Evolutionary conservation across 83 land plant species (phyloP).

Genomic region (Diphasiastrum complanatum): DNA sequence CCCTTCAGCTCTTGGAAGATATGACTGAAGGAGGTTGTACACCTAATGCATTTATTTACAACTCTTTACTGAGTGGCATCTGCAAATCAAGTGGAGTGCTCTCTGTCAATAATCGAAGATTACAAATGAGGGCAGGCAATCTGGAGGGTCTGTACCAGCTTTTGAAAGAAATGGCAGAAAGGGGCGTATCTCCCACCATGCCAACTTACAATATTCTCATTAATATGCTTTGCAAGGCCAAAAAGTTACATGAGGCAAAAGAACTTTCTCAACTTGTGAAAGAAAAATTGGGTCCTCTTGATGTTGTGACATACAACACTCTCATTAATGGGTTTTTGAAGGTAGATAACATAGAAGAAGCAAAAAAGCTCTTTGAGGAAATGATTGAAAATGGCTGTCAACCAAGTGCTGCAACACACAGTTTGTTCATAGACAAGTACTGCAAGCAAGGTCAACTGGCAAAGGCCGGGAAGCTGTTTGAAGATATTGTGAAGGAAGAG

Average conservation of each 20-base stretch:
- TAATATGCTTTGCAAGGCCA: no score
- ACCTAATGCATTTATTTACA: no score
- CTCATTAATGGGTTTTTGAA: slow-evolving; percentile 44
- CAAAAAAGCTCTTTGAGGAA: slow-evolving; percentile 45
- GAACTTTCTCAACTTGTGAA: no score
- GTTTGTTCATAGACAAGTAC: slow-evolving; percentile 45
- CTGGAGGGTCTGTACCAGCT: background rate
- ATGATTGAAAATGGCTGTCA: slow-evolving; percentile 56
- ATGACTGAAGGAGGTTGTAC: slow-evolving; percentile 15
- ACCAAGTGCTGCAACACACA: no score
- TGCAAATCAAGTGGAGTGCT: background rate
- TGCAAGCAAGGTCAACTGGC: slow-evolving; percentile 50
- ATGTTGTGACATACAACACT: no score
- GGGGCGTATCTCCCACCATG: background rate
- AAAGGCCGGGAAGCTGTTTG: slow-evolving; percentile 39
- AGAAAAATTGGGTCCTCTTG: no score
- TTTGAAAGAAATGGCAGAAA: background rate
- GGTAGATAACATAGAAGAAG: slow-evolving; percentile 46
- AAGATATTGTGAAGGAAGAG: slow-evolving; percentile 45
- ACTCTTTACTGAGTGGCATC: no score
- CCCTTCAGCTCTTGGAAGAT: slow-evolving; percentile 19
- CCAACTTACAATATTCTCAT: background rate
- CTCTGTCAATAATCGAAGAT: background rate
- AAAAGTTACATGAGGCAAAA: no score
- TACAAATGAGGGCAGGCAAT: background rate